Base-by-base conservation (phyloP, 2,329 filamentous ascomycete species). In the Pseudodiploospora longispora region DNA sequence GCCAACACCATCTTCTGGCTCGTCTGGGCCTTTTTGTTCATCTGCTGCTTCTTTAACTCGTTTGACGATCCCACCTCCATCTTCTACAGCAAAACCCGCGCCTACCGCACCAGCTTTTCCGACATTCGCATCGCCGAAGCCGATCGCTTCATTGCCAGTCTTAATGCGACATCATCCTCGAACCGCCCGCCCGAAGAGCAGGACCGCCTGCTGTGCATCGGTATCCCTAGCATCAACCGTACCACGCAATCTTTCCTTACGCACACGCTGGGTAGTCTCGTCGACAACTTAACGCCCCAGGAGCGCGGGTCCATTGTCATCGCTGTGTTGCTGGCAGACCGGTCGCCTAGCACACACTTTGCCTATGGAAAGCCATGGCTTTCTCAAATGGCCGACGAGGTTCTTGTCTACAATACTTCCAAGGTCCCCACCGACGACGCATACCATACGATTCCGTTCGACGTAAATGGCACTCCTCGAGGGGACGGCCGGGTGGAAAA, bases 211-310 rank as follows among this genome's bases (percentile, higher is more conserved):
- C 41, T 64, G 4, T 64, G 61, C 44, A 50, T 64, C 38, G 62
- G 61, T 32, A 61, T 64, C n/a, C 61, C 61, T 9, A 62, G 56
- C 49, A 50, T 64, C 32, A 62, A 60, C 47, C 59, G 61, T 12
- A 59, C 55, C 9, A 49, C 50, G 28, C 51, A 57, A 6, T 56
- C 54, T 2, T 62, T 61, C 34, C 50, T 64, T 5, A 47, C 51
- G 2, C 52, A 55, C 35, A 55, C 61, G 6, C 46, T 64, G 19
- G 59, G 55, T 5, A 61, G 56, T 10, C 56, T 66, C 12, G 51
- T 59, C 27, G 59, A 64, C 41, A 53, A 53, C 2, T 48, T 66
- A 8, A 57, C 54, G 9, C 47, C 54, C 6, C 52, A 53, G 12
- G 59, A 66, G 42, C 58, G 63, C 12, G 51, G 50, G 6, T 51